Evolutionary conservation across 257 asterid species (phyloP).

Genomic region (Gentiana macrophylla): DNA sequence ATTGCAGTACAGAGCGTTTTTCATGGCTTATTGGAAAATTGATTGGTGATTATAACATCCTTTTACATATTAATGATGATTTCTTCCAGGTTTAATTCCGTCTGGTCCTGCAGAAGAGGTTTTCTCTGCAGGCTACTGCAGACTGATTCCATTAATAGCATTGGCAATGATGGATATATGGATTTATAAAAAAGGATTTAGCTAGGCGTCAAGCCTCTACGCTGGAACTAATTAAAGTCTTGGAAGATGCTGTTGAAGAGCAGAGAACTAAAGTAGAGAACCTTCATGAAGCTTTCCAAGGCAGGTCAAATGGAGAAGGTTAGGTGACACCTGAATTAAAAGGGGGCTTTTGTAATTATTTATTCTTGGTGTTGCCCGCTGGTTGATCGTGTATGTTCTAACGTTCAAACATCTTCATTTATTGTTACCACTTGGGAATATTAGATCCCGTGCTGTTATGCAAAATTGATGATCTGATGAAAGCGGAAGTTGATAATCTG

Average conservation of each 20-base stretch:
- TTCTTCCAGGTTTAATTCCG: constrained; percentile 59
- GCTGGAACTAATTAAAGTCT: constrained; percentile 53
- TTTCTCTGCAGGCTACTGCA: constrained; percentile 67
- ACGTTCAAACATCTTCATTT: neutral
- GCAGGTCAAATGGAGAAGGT: constrained; percentile 73
- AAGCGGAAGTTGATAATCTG: constrained; percentile 53
- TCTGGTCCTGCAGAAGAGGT: constrained; percentile 78
- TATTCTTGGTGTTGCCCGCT: neutral
- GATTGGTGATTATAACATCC: neutral
- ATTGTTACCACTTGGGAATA: constrained; percentile 14
- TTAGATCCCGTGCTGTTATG: constrained; percentile 53
- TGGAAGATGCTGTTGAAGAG: constrained; percentile 55
- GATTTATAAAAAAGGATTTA: constrained; percentile 52
- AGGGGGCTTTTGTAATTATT: neutral
- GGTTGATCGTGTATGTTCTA: neutral
- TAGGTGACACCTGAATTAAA: constrained; percentile 16
- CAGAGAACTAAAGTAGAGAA: constrained; percentile 57
- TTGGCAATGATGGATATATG: constrained; percentile 30
- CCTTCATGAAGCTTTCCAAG: constrained; percentile 38
- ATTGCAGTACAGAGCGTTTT: constrained; percentile 5
- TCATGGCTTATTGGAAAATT: constrained; percentile 1
- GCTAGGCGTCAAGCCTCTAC: constrained; percentile 61
- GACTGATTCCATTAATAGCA: constrained; percentile 26
- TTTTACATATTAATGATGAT: constrained; percentile 8
- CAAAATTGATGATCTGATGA: constrained; percentile 60